A percentile compares a stretch with the other conserved stretches of the same genome.
Evolutionary conservation across 306 rosid species (phyloP).

Genomic region (Glycine tomentella): DNA sequence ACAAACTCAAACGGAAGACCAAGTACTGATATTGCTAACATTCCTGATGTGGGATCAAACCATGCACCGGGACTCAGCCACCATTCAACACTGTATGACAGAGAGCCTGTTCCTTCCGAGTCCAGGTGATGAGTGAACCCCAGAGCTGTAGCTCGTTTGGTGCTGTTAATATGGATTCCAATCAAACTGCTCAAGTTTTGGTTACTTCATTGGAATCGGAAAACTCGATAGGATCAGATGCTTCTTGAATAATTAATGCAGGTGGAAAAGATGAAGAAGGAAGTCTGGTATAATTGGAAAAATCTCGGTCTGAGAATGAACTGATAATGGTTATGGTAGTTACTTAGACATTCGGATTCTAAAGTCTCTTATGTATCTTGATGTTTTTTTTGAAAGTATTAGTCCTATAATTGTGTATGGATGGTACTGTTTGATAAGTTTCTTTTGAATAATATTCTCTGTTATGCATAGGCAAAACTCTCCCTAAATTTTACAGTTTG

Average conservation of each 20-base stretch:
- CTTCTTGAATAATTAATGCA: not conserved
- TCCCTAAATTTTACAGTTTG: not conserved
- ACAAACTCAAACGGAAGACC: slow-evolving; percentile 22
- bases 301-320: not conserved
- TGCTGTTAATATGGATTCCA: too few relatives aligned
- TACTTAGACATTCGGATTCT: slow-evolving; percentile 1
- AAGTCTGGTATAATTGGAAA: not conserved
- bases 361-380: not conserved
- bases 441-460: not conserved
- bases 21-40: slow-evolving; percentile 9
- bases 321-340: not conserved
- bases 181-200: too few relatives aligned
- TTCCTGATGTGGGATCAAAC: not conserved
- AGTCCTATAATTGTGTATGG: not conserved
- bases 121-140: not conserved
- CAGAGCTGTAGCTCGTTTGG: not conserved
- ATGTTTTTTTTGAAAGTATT: not conserved
- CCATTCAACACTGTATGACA: too few relatives aligned
- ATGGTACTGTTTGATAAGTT: not conserved
- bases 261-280: slow-evolving; percentile 9
- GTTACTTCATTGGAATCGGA: too few relatives aligned
- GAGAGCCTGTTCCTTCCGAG: too few relatives aligned
- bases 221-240: too few relatives aligned
- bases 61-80: too few relatives aligned
- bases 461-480: not conserved